Evolutionary conservation across 345 rosid species (phyloP).

Genomic region (Salix suchowensis): DNA sequence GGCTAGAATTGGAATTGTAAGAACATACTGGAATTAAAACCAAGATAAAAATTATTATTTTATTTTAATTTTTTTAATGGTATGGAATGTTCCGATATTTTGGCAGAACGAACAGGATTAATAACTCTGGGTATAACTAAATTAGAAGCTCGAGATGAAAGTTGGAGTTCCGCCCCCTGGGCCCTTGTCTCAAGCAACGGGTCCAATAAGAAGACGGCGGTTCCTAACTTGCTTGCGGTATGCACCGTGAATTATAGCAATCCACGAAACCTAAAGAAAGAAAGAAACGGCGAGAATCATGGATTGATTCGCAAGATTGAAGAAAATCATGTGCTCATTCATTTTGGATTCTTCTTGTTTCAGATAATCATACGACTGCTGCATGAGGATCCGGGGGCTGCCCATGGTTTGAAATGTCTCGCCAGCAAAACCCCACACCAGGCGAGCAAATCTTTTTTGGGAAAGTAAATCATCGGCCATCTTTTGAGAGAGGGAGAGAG

Average conservation of each 20-base stretch:
- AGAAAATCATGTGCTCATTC: background rate
- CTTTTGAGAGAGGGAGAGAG: background rate
- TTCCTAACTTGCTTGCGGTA: background rate
- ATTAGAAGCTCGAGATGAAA: too few species aligned
- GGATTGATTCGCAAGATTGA: background rate
- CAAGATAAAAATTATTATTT: too few species aligned
- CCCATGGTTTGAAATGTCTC: background rate
- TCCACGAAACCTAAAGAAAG: background rate
- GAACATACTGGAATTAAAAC: too few species aligned
- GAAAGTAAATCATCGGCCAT: background rate
- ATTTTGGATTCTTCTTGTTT: constrained; percentile 2
- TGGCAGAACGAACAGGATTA: too few species aligned
- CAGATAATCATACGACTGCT: background rate
- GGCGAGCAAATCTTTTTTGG: background rate
- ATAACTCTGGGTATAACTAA: too few species aligned
- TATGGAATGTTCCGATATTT: too few species aligned
- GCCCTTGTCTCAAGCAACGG: background rate
- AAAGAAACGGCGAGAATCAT: background rate
- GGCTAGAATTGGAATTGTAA: too few species aligned
- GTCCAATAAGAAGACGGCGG: background rate
- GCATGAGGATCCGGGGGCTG: background rate
- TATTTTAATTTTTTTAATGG: accelerated
- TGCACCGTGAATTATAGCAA: background rate
- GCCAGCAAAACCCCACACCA: background rate
- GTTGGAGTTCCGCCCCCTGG: background rate